A percentile compares a stretch with the other conserved stretches of the same genome.
Evolutionary conservation across 2,329 filamentous ascomycete species (phyloP).

Genomic region (Hyphodiscus sp.): DNA sequence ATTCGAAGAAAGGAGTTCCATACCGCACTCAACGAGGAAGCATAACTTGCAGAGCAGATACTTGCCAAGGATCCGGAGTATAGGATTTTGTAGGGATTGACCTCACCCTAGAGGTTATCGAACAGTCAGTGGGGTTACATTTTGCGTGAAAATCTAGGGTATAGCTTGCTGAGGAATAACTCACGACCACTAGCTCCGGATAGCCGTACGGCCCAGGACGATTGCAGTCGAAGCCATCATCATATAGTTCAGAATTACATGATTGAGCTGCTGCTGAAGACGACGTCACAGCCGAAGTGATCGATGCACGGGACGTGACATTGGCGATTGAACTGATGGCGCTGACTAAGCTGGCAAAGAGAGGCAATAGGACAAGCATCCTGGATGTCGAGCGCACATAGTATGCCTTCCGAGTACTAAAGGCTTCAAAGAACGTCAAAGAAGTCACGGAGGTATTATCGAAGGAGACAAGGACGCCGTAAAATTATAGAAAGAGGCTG

Average conservation of each 20-base stretch:
- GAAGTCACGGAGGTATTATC: neutral
- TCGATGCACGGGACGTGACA: neutral
- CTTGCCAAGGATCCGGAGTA: too few species aligned
- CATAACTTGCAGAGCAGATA: too few species aligned
- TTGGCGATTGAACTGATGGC: neutral
- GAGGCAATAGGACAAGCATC: neutral
- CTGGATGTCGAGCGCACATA: neutral
- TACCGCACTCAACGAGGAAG: too few species aligned
- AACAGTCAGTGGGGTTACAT: too few species aligned
- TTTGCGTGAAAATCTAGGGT: too few species aligned
- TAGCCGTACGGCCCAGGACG: neutral
- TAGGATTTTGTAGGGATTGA: too few species aligned
- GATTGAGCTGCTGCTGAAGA: neutral
- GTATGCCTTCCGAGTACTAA: neutral
- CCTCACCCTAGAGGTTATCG: too few species aligned
- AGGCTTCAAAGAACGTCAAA: neutral
- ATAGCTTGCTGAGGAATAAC: too few species aligned
- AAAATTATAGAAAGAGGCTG: too few species aligned
- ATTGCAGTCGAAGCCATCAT: neutral
- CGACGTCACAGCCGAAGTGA: neutral
- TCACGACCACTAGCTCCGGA: neutral
- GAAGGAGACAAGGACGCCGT: neutral
- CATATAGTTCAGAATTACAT: neutral
- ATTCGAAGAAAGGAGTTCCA: too few species aligned
- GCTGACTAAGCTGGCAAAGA: neutral